A percentile compares a stretch with the other conserved stretches of the same genome.
These are phyloP conservation scores for Amanita inopinata DNA, from an alignment of 768 basidiomycete genomes.

Conservation along the genomic window DNA sequence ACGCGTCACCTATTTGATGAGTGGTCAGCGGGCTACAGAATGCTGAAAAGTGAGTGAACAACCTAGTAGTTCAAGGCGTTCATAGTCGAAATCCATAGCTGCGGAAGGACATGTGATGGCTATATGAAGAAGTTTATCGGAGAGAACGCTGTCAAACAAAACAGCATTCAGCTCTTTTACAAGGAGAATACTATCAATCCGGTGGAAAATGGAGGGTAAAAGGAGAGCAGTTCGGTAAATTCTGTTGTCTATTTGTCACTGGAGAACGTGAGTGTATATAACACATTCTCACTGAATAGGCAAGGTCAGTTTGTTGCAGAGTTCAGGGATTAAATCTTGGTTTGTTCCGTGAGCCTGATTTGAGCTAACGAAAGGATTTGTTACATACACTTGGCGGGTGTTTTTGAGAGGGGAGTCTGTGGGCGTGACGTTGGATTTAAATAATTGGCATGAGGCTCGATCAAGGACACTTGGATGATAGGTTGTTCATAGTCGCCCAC, in stretches of 20 bases:
- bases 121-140: constrained; percentile 48
- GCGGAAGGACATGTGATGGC: constrained; percentile 68
- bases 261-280: not conserved
- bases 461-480: constrained; percentile 55
- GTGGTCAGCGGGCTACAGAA: constrained; percentile 9
- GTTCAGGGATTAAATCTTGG: constrained; percentile 76
- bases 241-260: constrained; percentile 25
- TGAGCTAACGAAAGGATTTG: not conserved
- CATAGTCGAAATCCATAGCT: constrained; percentile 66
- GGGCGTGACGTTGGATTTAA: constrained; percentile 52
- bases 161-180: constrained; percentile 70
- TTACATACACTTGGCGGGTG: constrained; percentile 50
- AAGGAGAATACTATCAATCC: constrained; percentile 66
- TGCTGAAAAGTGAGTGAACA: constrained; percentile 12
- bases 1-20: constrained; percentile 55
- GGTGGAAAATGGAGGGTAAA: constrained; percentile 63
- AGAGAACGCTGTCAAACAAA: constrained; percentile 53
- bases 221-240: constrained; percentile 58
- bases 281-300: constrained; percentile 50
- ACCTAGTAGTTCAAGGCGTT: constrained; percentile 81
- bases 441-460: constrained; percentile 42
- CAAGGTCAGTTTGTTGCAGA: constrained; percentile 62
- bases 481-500: constrained; percentile 58
- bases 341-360: constrained; percentile 6
- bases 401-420: constrained; percentile 25